Conservation (phyloP, 306 rosid species). For the Trifolium subterraneum region DNA sequence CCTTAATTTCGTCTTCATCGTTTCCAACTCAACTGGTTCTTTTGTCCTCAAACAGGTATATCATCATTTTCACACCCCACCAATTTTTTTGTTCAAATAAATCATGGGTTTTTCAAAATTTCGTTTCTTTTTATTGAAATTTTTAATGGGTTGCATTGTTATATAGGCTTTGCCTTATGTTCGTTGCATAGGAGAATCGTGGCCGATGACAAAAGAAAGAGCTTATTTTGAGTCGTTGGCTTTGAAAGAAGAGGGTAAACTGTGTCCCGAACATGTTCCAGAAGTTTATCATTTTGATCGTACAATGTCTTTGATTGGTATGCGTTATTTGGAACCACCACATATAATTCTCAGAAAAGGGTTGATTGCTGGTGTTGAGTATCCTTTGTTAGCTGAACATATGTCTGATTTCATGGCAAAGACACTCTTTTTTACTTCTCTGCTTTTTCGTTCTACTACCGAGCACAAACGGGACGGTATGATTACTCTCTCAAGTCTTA, state of each 20-base stretch:
- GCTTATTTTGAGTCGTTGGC: constrained; percentile 82
- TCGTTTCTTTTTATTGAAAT: not conserved
- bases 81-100: not conserved
- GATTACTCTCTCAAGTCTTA: no score
- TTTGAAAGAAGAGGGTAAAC: constrained; percentile 50
- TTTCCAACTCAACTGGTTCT: constrained; percentile 66
- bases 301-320: constrained; percentile 83
- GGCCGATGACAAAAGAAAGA: constrained; percentile 95
- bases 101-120: not conserved
- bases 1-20: constrained; percentile 78
- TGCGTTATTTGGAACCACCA: constrained; percentile 91
- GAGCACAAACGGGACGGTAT: constrained; percentile 85
- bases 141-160: constrained; percentile 20
- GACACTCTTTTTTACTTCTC: constrained; percentile 82
- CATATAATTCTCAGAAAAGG: constrained; percentile 92
- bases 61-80: not conserved
- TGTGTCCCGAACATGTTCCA: constrained; percentile 74
- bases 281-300: constrained; percentile 87
- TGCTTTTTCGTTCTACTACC: constrained; percentile 66
- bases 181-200: constrained; percentile 89
- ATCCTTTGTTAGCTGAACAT: constrained; percentile 76
- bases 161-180: constrained; percentile 81
- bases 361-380: constrained; percentile 78
- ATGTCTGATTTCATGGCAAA: constrained; percentile 80
- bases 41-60: constrained; percentile 86